Evolutionary conservation across 805 yeast species (phyloP).

Genomic region (Kluyveromyces nonfermentans): DNA sequence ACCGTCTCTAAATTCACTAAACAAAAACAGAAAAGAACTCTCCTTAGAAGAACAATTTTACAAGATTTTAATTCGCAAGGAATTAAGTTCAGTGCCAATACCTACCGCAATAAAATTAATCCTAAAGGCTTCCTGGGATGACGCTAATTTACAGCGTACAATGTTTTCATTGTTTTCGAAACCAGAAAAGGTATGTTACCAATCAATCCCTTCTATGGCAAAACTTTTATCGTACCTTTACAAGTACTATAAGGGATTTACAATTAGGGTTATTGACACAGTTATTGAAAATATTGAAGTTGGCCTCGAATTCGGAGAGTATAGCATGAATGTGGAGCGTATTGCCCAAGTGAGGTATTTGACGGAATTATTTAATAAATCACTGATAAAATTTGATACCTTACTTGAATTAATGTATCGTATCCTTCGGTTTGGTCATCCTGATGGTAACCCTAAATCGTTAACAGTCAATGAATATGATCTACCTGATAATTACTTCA

Average conservation of each 20-base stretch:
- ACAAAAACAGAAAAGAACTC: slow-evolving; percentile 17
- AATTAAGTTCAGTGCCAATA: slow-evolving; percentile 33
- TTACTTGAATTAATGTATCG: slow-evolving; percentile 45
- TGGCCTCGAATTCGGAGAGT: slow-evolving; percentile 60
- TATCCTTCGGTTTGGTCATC: slow-evolving; percentile 58
- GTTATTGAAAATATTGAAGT: slow-evolving; percentile 52
- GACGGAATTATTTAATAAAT: slow-evolving; percentile 44
- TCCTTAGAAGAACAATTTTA: slow-evolving; percentile 42
- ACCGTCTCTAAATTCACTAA: slow-evolving; percentile 35
- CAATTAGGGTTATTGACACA: slow-evolving; percentile 46
- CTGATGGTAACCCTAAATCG: slow-evolving; percentile 45
- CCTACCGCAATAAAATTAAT: slow-evolving; percentile 32
- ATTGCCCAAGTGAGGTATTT: slow-evolving; percentile 53
- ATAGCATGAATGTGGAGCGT: slow-evolving; percentile 48
- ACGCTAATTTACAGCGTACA: slow-evolving; percentile 28
- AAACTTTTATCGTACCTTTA: slow-evolving; percentile 33
- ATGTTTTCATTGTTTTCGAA: slow-evolving; percentile 38
- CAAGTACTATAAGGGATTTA: slow-evolving; percentile 32
- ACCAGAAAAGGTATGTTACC: slow-evolving; percentile 55
- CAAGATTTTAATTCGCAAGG: slow-evolving; percentile 41
- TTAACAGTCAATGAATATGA: slow-evolving; percentile 40
- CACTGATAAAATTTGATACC: slow-evolving; percentile 37
- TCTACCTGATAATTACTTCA: slow-evolving; percentile 57
- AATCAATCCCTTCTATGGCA: slow-evolving; percentile 43
- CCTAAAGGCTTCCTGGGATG: slow-evolving; percentile 38